Base-by-base conservation (phyloP, 2,329 filamentous ascomycete species). In the Botrytis paeoniae region DNA sequence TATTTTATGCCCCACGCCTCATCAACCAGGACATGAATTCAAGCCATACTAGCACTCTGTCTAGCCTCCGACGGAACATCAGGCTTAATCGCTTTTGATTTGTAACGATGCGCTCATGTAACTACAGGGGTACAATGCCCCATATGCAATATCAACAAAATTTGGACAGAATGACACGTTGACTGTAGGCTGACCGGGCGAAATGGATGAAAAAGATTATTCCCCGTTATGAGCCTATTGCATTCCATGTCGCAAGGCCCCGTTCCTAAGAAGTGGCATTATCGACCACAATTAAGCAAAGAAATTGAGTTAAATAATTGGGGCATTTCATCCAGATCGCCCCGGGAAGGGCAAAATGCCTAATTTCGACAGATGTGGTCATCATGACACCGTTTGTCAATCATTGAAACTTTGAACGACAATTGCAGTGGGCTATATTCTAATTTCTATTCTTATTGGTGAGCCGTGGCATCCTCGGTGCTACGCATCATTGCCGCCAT, bases 241-340 rank as follows among this genome's bases (percentile, higher is more conserved):
- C 8, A 22, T 8, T 48, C 20, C 20, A 4, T 25, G 45, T 48
- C 20, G 45, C 48, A 51, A 51, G 5, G 25, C 48, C n/a, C 25
- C 12, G 2, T 51, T 51, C 4, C 12, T 14, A 0, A 1, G 1
- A n/a, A 14, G 0, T 51, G 4, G 4, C 25, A 3, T 54, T n/a
- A 16, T 54, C 25, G 25, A n/a, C 4, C 25, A 5, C 5, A 16
- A n/a, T 54, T 16, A 1, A 14, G 48, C 48, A 16, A 54, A n/a
- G 12, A n/a, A n/a, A 54, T 1, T n/a, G 12, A 54, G 25, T 12
- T 16, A 1, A 16, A 16, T 54, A 2, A 16, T n/a, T 14, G 25
- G 48, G 48, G 48, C 48, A n/a, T n/a, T 54, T 54, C 12, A 12
- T 54, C 6, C 4, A 54, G 25, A 16, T 54, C 48, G 48, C 48